Conservation (phyloP, 495 filamentous ascomycete genomes). For the Xylaria flabelliformis region DNA sequence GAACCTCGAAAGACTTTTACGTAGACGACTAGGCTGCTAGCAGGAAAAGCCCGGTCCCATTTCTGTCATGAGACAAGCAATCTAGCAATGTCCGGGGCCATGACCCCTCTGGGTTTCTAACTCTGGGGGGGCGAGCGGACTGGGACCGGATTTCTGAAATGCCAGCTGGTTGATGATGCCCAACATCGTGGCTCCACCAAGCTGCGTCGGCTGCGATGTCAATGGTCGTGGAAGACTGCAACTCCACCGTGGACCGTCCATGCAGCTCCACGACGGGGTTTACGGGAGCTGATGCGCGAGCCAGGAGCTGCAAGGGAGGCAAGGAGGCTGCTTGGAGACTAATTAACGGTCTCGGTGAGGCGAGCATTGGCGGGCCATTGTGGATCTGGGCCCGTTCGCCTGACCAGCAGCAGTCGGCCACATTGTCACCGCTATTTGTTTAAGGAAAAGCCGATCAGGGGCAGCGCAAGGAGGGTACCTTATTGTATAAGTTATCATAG, state of each 20-base stretch:
- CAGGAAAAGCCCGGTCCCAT: constrained; percentile 16
- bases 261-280: constrained; percentile 32
- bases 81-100: constrained; percentile 29
- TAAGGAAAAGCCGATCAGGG: constrained; percentile 22
- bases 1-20: constrained; percentile 16
- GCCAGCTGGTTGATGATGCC: constrained; percentile 43
- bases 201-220: constrained; percentile 39
- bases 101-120: constrained; percentile 35
- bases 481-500: not conserved
- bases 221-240: constrained; percentile 34
- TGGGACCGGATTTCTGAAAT: constrained; percentile 32
- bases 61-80: constrained; percentile 1
- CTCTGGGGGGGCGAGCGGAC: constrained; percentile 32
- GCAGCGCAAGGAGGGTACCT: not conserved
- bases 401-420: constrained; percentile 41
- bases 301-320: constrained; percentile 10
- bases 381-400: constrained; percentile 35
- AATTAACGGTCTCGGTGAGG: constrained; percentile 37
- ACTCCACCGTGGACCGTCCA: constrained; percentile 38
- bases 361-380: constrained; percentile 31
- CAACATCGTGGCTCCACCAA: constrained; percentile 44
- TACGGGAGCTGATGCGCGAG: constrained; percentile 27
- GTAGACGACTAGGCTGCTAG: constrained; percentile 20
- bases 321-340: constrained; percentile 3
- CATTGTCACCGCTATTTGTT: constrained; percentile 46